Conservation (phyloP, 1,284 basidiomycete genomes). For the Cryptococcus neoformans region DNA sequence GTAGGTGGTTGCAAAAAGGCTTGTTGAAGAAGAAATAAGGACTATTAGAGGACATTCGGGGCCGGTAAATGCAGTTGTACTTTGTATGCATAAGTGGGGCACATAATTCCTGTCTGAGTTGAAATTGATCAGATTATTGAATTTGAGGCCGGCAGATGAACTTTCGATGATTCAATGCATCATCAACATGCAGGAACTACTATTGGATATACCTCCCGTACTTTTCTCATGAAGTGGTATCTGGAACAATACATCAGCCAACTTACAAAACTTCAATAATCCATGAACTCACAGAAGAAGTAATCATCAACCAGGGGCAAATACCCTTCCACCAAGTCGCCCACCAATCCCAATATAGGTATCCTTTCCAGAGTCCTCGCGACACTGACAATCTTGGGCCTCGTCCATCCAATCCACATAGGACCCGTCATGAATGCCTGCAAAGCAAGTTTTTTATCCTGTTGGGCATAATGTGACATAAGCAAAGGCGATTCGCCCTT, state of each 20-base stretch:
- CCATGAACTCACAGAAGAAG: constrained; percentile 74
- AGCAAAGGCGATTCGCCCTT: constrained; percentile 23
- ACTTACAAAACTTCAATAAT: neutral
- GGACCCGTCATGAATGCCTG: constrained; percentile 78
- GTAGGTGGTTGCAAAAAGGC: constrained; percentile 47
- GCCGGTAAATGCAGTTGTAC: too few species aligned
- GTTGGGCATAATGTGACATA: constrained; percentile 65
- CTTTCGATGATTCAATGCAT: too few species aligned
- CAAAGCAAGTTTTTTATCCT: constrained; percentile 77
- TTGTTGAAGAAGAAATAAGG: constrained; percentile 43
- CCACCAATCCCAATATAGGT: constrained; percentile 71
- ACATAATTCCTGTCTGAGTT: too few species aligned
- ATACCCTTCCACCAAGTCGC: constrained; percentile 81
- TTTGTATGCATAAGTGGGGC: too few species aligned
- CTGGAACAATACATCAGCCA: constrained; percentile 3
- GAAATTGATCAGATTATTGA: too few species aligned
- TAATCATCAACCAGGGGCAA: constrained; percentile 92
- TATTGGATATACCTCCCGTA: too few species aligned
- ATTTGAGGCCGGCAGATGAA: too few species aligned
- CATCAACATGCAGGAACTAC: too few species aligned
- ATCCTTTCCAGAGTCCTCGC: constrained; percentile 58
- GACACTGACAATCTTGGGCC: constrained; percentile 70
- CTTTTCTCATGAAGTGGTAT: constrained; percentile 17
- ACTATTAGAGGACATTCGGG: too few species aligned
- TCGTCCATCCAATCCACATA: constrained; percentile 82